A percentile compares a stretch with the other conserved stretches of the same genome.
Evolutionary conservation across 2,329 filamentous ascomycete genomes (phyloP).

Genomic region (Blastomyces gilchristii): DNA sequence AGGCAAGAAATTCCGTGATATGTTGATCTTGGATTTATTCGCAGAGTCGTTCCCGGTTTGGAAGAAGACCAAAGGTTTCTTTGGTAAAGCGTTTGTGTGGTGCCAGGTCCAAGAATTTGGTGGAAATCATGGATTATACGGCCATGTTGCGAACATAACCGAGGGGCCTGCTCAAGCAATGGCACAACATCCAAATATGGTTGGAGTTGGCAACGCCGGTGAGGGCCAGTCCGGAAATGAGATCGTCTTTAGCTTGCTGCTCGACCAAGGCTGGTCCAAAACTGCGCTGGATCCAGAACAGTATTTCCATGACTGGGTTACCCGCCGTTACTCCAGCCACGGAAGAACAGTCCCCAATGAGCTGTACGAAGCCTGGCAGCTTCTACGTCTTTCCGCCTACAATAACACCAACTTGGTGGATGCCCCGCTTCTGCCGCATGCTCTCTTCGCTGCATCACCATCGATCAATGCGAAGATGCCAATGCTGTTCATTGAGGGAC

Average conservation of each 20-base stretch:
- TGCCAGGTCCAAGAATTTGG: slow-evolving; percentile 45
- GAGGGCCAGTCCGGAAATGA: slow-evolving; percentile 46
- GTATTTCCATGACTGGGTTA: slow-evolving; percentile 24
- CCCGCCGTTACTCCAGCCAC: not conserved
- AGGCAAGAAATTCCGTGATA: slow-evolving; percentile 36
- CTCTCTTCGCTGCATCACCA: not conserved
- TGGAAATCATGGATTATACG: slow-evolving; percentile 42
- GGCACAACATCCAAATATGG: not conserved
- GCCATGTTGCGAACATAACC: slow-evolving; percentile 42
- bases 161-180: not conserved
- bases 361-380: not conserved
- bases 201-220: slow-evolving; percentile 33
- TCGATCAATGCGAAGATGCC: not conserved
- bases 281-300: slow-evolving; percentile 34
- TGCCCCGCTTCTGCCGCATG: not conserved
- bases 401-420: not conserved
- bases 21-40: slow-evolving; percentile 44
- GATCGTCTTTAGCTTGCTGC: slow-evolving; percentile 42
- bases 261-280: slow-evolving; percentile 43
- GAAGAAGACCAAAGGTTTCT: slow-evolving; percentile 42
- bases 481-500: not conserved
- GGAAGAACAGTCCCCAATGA: not conserved
- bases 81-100: slow-evolving; percentile 47
- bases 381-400: not conserved
- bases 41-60: slow-evolving; percentile 43